Percentiles rank a stretch among this genome's conserved stretches.
These are phyloP conservation scores for Salix purpurea DNA, from an alignment of 345 rosid species.

Conservation along the genomic window DNA sequence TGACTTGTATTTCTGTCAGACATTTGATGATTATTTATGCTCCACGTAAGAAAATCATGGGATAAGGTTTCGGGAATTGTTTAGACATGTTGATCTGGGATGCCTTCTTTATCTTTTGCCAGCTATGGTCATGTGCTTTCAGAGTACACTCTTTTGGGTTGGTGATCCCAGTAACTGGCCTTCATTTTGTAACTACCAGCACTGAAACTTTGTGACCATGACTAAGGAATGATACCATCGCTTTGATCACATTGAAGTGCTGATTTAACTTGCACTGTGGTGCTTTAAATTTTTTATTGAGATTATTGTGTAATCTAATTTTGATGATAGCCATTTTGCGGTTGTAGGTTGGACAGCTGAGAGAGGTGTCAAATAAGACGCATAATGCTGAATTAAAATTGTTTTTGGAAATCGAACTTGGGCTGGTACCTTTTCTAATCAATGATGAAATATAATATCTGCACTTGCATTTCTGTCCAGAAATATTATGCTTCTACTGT, in stretches of 20 bases:
- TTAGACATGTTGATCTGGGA: not conserved
- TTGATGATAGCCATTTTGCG: not conserved
- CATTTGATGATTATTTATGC: not conserved
- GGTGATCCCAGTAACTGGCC: not conserved
- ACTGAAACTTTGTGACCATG: not conserved
- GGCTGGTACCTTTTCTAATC: conserved; percentile 46
- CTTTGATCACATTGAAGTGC: not conserved
- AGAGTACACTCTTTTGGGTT: not conserved
- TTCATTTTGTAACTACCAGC: not conserved
- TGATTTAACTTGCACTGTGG: not conserved
- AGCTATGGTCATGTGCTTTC: not conserved
- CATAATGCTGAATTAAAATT: conserved; percentile 77
- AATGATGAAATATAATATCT: not conserved
- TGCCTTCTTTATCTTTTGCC: not conserved
- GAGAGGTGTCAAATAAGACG: conserved; percentile 73
- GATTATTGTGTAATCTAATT: not conserved
- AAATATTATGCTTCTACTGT: not conserved
- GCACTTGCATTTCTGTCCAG: not conserved
- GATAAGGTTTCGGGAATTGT: not conserved
- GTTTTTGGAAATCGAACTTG: conserved; percentile 82
- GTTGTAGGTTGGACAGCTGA: conserved; percentile 83
- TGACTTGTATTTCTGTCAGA: not conserved
- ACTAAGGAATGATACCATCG: not conserved
- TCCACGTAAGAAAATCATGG: not conserved
- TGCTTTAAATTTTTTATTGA: not conserved